These are phyloP conservation scores for Polytrichum formosum DNA, from an alignment of 225 moss, liverwort and hornwort genomes.

Conservation along the genomic window DNA sequence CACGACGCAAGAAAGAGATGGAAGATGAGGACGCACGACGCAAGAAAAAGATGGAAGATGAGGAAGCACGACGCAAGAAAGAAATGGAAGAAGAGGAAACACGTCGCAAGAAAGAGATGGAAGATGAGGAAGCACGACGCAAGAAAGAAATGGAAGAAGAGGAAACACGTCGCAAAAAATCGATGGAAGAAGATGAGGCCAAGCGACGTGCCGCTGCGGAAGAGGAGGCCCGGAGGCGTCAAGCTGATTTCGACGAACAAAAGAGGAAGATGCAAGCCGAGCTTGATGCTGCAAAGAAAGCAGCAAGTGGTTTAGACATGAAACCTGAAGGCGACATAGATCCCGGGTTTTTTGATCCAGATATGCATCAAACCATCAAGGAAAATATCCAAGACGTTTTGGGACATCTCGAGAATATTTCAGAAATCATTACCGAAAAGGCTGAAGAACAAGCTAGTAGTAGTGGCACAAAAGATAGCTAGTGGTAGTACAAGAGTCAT, in stretches of 20 bases:
- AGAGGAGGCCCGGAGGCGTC: not conserved
- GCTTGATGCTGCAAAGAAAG: not conserved
- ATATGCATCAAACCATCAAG: not conserved
- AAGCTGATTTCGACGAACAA: not conserved
- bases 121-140: constrained; percentile 13
- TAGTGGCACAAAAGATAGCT: not conserved
- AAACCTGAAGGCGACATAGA: not conserved
- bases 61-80: constrained; percentile 7
- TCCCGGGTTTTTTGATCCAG: not conserved
- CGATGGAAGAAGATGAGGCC: not conserved
- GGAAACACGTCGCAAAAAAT: not conserved
- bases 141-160: constrained; percentile 16
- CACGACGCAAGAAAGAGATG: not conserved
- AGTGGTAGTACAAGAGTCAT: not conserved
- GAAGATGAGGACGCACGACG: constrained; percentile 1
- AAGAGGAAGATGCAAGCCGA: not conserved
- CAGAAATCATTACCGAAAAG: not conserved
- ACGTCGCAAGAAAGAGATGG: not conserved
- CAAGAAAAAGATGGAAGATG: constrained; percentile 3
- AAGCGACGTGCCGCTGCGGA: not conserved
- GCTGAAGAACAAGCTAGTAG: not conserved
- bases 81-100: constrained; percentile 8
- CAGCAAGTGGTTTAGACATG: accelerated
- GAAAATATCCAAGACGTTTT: constrained; percentile 25
- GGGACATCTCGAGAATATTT: constrained; percentile 26